Base-by-base conservation (phyloP, 2,329 filamentous ascomycete species). In the Penicillium sp. region DNA sequence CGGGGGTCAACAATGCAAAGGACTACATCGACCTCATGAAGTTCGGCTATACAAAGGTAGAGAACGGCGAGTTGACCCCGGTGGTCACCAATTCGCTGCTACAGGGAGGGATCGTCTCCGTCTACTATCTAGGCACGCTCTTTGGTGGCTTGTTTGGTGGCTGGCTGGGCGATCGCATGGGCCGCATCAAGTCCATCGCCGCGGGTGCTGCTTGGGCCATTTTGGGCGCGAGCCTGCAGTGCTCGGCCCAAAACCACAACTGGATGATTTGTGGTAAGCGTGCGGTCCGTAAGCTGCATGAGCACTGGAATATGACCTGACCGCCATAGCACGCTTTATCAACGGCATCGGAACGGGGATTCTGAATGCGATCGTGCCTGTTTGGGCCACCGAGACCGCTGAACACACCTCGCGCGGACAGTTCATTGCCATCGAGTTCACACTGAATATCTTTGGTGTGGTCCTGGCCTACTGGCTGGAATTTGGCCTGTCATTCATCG, bases 351-450 rank as follows among this genome's bases (percentile, higher is more conserved):
- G 83, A 3, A 86, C 81, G 2, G 84, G 84, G 16, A 79, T 86
- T 35, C 60, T 86, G 23, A 87, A 85, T 54, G 78, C 81, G 6
- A 85, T 86, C 47, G 77, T 83, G 0, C 83, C 83, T 0, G 81
- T 85, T 3, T 86, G 81, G 81, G 81, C 81, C 1, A 83, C 83
- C 0, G 84, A 86, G 61, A 83, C 79, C 0, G 78, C 81, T 0
- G 77, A 83, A 26, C 80, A 86, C 54, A 84, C 76, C 0, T 81
- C 78, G 2, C 76, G 84, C 27, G 84, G 84, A 4, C 75, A 80
- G 33, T 84, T 85, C 47, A 79, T 87, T 41, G 80, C 81, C 7
- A 80, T 85, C 38, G 83, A 87, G 53, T 87, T 87, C 47, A 86
- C 82, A 0, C 63, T 86, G 7, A 87, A 87, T 56, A 86, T 86